phyloP scores from a whole-genome alignment of 768 basidiomycete genomes.

The Coprinopsis cinerea region DNA sequence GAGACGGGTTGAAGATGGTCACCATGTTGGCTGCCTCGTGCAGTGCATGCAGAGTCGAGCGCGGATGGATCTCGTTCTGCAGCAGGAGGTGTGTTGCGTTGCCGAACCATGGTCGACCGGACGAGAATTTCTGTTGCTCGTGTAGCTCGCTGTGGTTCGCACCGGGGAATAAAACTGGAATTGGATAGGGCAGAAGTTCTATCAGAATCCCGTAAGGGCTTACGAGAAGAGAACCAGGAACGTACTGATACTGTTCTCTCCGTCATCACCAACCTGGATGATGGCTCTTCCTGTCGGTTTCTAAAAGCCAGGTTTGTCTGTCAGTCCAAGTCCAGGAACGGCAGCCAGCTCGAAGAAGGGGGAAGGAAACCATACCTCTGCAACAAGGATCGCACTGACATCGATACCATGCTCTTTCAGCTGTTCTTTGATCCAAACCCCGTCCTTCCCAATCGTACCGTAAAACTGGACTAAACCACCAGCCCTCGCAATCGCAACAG shows the following conservation, averaged over 20 bases:
- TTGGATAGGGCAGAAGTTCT: slow-evolving; percentile 3
- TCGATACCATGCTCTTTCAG: slow-evolving; percentile 36
- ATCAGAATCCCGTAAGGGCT: too few species aligned
- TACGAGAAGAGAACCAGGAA: slow-evolving; percentile 1
- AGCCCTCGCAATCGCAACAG: slow-evolving; percentile 49
- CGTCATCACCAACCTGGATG: slow-evolving; percentile 50
- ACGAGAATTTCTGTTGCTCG: slow-evolving; percentile 14
- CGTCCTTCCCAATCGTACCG: slow-evolving; percentile 51
- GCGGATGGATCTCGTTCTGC: slow-evolving; percentile 52
- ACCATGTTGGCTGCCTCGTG: slow-evolving; percentile 17
- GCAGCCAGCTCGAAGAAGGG: neutral
- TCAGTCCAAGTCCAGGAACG: too few species aligned
- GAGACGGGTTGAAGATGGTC: slow-evolving; percentile 50
- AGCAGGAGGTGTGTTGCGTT: slow-evolving; percentile 46
- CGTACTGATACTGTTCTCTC: slow-evolving; percentile 61
- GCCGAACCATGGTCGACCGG: slow-evolving; percentile 19
- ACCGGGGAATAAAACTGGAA: slow-evolving; percentile 49
- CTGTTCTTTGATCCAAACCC: slow-evolving; percentile 39
- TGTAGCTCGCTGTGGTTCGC: slow-evolving; percentile 45
- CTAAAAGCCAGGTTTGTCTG: slow-evolving; percentile 20
- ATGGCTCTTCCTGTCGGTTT: slow-evolving; percentile 53
- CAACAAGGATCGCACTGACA: slow-evolving; percentile 30
- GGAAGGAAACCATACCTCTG: slow-evolving; percentile 27
- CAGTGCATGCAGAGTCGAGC: slow-evolving; percentile 34
- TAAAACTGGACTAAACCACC: slow-evolving; percentile 42